These are phyloP conservation scores for Pythium catenulatum DNA, from an alignment of 352 stramenopile genomes.

Conservation along the genomic window DNA sequence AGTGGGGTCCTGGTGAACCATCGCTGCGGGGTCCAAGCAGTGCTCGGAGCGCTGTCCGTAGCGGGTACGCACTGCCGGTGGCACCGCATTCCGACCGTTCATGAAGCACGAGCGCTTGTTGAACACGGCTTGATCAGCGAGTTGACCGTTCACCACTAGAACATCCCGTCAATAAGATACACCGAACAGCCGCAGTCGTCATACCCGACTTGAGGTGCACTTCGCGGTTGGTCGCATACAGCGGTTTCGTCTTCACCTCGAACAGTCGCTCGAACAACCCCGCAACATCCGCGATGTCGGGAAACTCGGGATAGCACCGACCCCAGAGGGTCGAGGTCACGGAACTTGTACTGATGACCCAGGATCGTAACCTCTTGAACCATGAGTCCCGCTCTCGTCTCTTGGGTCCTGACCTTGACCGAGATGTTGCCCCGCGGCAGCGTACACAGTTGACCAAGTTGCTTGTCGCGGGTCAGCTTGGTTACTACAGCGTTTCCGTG, in stretches of 20 bases:
- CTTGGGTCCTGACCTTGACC: conserved; percentile 1
- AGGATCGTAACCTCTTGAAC: neutral
- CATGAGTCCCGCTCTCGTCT: neutral
- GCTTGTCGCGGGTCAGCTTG: neutral
- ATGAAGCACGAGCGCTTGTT: neutral
- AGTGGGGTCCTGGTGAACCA: neutral
- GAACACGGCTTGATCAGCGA: conserved; percentile 5
- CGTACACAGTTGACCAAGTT: neutral
- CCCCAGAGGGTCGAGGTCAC: neutral
- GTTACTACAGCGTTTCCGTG: neutral
- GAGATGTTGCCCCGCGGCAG: neutral
- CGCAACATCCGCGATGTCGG: neutral
- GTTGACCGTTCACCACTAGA: neutral
- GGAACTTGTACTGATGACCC: conserved; percentile 4
- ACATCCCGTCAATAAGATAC: no score
- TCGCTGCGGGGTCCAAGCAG: neutral
- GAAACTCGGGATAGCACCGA: neutral
- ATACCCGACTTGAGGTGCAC: conserved; percentile 2
- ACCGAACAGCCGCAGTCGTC: neutral
- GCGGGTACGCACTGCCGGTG: neutral
- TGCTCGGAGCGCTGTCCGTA: conserved; percentile 4
- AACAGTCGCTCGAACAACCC: neutral
- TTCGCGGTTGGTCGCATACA: neutral
- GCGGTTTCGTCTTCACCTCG: neutral
- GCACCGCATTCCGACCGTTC: neutral